Evolutionary conservation across 2,329 filamentous ascomycete species (phyloP), one percentile per base, ranked within the genome.

Genomic region (Cladosporium austrohemisphaericum): DNA sequence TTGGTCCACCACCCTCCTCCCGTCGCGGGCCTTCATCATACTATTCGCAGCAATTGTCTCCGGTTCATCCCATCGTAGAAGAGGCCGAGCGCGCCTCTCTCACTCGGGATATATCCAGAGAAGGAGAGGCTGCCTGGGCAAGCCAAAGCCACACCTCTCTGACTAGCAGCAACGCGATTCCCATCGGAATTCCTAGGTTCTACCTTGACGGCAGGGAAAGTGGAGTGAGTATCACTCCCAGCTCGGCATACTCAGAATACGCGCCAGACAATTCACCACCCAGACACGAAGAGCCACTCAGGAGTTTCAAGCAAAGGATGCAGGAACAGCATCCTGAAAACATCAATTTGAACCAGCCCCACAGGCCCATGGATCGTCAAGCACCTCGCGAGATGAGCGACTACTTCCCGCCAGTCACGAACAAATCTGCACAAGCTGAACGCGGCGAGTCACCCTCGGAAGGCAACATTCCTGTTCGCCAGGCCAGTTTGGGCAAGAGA

Each of bases 131-230:
- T n/a, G 26, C n/a, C 6, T 31, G 25, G 26, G 23, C 22, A 41
- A 49, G 47, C 53, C 56, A 58, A 38, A 62, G 60, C 51, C 60
- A 58, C 36, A 68, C 65, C 10, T 75, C 73, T 1, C 75, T 69
- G 50, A 72, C 73, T 14, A 76, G 73, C 19, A 76, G 72, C 54
- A 75, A 71, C 52, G 73, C 72, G 0, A 74, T 76, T 31, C 73
- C 74, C 0, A 66, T 67, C 20, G 63, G 69, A 32, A 60, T 61
- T 3, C 63, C 69, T 5, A 68, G 68, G 26, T 71, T 64, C 49
- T 73, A 74, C 52, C 55, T 66, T 4, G 66, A 71, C 33, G 62
- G 58, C 10, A 35, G 44, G 5, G 52, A 63, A 28, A 66, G 65
- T 43, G 48, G 41, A 22, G 31, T 52, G 3, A 57, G 53, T 23